Evolutionary conservation across 805 yeast genomes (phyloP).

Genomic region (Cyberlindnera japonica): DNA sequence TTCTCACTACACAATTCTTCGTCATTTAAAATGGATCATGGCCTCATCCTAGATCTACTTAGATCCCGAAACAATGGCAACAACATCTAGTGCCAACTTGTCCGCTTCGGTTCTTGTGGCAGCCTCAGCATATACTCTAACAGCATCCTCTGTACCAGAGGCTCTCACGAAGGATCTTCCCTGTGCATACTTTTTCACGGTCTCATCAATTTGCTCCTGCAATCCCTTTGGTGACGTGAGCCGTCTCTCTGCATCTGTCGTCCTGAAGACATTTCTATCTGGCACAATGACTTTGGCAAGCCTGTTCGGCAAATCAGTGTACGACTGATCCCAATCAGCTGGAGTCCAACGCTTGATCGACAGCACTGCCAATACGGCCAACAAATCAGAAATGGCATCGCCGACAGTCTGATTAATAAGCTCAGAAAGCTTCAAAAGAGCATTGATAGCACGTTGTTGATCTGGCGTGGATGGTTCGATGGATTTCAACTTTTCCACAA

Average conservation of each 20-base stretch:
- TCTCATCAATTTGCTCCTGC: conserved; percentile 65
- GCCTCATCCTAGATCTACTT: too few species aligned
- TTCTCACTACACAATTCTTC: too few species aligned
- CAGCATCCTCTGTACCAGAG: conserved; percentile 97
- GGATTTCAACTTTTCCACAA: conserved; percentile 37
- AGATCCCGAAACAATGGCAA: conserved; percentile 31
- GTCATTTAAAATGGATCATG: too few species aligned
- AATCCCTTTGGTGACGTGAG: conserved; percentile 74
- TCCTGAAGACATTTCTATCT: conserved; percentile 73
- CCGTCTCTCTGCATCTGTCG: conserved; percentile 88
- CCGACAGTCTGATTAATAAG: conserved; percentile 97
- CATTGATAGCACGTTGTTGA: conserved; percentile 46
- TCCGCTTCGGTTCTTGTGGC: conserved; percentile 45
- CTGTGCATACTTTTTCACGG: conserved; percentile 48
- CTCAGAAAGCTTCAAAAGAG: conserved; percentile 57
- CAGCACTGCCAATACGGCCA: conserved; percentile 68
- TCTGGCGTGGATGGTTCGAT: conserved; percentile 37
- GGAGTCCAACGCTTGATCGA: conserved; percentile 56
- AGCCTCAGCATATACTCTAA: conserved; percentile 93
- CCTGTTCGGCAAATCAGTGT: conserved; percentile 83
- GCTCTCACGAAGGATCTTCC: conserved; percentile 96
- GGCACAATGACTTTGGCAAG: conserved; percentile 78
- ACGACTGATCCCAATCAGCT: conserved; percentile 68
- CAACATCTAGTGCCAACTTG: conserved; percentile 40
- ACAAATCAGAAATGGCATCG: conserved; percentile 90